These are phyloP conservation scores for Lotmaria passim DNA, from an alignment of 208 protist species.

Conservation along the genomic window DNA sequence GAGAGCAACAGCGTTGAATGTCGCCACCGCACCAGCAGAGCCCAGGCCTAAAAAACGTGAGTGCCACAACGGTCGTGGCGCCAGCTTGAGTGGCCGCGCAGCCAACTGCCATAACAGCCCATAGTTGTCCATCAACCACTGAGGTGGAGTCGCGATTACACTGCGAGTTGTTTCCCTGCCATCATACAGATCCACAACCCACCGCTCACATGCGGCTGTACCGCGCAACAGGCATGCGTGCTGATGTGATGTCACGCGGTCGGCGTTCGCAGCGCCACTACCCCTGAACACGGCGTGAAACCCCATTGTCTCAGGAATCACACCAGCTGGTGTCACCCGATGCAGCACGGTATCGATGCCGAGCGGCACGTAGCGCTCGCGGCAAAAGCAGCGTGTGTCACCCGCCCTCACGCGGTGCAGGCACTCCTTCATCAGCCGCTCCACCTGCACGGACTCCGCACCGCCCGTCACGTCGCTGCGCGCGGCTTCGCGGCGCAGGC, in stretches of 20 bases:
- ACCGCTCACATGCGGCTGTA: background rate
- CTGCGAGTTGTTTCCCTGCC: background rate
- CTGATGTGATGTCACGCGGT: background rate
- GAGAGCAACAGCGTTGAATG: background rate
- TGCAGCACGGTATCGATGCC: slow-evolving; percentile 18
- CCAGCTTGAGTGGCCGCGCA: background rate
- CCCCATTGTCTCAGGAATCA: background rate
- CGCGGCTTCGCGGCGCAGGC: slow-evolving; percentile 26
- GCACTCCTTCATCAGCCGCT: slow-evolving; percentile 28
- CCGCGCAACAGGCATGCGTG: too few species aligned
- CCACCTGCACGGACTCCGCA: slow-evolving; percentile 26
- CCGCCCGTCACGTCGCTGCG: slow-evolving; percentile 13
- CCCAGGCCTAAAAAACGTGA: background rate
- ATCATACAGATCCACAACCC: background rate
- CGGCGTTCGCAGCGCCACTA: too few species aligned
- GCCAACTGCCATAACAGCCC: background rate
- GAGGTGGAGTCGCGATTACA: background rate
- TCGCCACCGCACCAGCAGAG: background rate
- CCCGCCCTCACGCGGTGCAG: slow-evolving; percentile 3
- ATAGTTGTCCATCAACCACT: slow-evolving; percentile 4
- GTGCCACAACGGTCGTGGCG: background rate
- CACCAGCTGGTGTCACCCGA: background rate
- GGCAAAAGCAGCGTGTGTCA: background rate
- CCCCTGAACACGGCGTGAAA: background rate
- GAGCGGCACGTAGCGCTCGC: background rate